Evolutionary conservation across 345 rosid genomes (phyloP).

Genomic region (Pistacia vera): DNA sequence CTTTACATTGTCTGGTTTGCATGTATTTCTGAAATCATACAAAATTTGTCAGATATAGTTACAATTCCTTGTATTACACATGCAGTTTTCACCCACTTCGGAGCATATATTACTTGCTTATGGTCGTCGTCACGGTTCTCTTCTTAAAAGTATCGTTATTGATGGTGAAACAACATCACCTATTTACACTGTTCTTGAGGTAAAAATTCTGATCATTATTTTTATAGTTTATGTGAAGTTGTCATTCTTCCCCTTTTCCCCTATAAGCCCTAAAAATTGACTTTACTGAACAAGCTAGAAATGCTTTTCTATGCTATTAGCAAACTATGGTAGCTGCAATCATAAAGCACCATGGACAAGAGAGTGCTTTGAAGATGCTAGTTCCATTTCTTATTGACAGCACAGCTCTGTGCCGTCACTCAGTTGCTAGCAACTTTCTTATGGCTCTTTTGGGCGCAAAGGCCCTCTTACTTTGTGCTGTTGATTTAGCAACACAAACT

Average conservation of each 20-base stretch:
- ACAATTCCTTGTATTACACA: conserved; percentile 14
- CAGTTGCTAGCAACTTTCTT: neutral
- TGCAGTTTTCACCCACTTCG: conserved; percentile 97
- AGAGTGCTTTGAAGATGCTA: neutral
- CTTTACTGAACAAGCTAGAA: neutral
- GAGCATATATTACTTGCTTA: conserved; percentile 95
- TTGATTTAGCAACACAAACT: neutral
- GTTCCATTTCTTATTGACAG: neutral
- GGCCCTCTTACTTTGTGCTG: neutral
- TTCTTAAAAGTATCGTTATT: conserved; percentile 82
- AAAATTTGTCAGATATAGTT: neutral
- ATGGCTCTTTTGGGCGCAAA: neutral
- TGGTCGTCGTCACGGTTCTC: conserved; percentile 95
- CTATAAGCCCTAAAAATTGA: neutral
- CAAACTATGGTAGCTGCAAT: neutral
- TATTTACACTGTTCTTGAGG: conserved; percentile 94
- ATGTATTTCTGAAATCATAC: conserved; percentile 4
- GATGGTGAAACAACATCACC: conserved; percentile 83
- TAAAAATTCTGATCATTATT: conserved; percentile 25
- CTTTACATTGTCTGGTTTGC: conserved; percentile 1
- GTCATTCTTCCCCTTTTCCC: neutral
- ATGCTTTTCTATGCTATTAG: neutral
- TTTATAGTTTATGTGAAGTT: neutral
- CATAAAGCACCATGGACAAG: neutral
- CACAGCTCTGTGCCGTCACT: neutral